Conservation (phyloP, 192 early-diverging fungal genomes). For the Paraglomus occultum region DNA sequence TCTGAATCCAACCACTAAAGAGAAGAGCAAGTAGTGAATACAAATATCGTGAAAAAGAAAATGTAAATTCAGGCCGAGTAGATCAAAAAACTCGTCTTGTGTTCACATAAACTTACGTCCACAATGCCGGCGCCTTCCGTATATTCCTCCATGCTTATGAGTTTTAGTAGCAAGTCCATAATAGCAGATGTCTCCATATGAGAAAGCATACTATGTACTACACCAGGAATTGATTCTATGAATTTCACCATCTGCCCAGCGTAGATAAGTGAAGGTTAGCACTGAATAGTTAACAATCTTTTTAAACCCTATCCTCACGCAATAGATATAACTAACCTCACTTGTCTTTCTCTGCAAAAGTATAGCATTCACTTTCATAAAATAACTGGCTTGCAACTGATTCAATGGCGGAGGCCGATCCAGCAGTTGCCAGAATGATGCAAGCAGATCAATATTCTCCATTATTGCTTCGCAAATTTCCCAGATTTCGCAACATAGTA, state of each 20-base stretch:
- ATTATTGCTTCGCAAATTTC: constrained; percentile 75
- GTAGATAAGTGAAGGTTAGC: not conserved
- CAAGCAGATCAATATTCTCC: constrained; percentile 68
- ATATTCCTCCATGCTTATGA: constrained; percentile 90
- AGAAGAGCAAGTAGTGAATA: not conserved
- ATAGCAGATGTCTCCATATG: constrained; percentile 88
- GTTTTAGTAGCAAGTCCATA: constrained; percentile 88
- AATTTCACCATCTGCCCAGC: constrained; percentile 74
- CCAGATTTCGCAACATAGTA: constrained; percentile 75
- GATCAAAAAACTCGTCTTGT: not conserved
- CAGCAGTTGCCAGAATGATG: constrained; percentile 83
- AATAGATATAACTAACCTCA: constrained; percentile 50
- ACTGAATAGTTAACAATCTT: not conserved
- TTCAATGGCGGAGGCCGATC: constrained; percentile 74
- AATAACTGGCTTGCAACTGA: constrained; percentile 83
- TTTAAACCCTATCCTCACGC: not conserved
- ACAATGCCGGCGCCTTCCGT: constrained; percentile 83
- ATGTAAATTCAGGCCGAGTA: constrained; percentile 7
- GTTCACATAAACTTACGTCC: constrained; percentile 50
- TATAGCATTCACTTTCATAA: constrained; percentile 85
- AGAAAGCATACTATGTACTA: constrained; percentile 71
- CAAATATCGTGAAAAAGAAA: not conserved
- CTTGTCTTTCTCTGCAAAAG: constrained; percentile 86
- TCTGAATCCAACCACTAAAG: constrained; percentile 82
- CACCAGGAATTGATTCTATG: constrained; percentile 73